Percentiles rank a stretch among this genome's conserved stretches.
Evolutionary conservation across 1,284 basidiomycete genomes (phyloP).

Genomic region (Dichomitus squalens): DNA sequence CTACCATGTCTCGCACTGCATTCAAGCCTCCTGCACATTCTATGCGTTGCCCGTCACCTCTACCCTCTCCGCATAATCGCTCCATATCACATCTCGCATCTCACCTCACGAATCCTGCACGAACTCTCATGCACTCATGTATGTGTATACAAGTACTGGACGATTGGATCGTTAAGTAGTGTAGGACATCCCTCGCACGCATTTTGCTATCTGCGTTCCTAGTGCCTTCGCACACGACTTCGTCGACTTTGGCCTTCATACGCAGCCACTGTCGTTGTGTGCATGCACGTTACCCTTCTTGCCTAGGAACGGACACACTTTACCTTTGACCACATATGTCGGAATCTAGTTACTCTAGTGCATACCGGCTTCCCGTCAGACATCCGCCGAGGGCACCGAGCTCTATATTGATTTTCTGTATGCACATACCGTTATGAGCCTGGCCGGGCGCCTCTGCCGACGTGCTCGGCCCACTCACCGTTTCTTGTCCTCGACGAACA

Average conservation of each 20-base stretch:
- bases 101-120: slow-evolving; percentile 22
- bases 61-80: neutral
- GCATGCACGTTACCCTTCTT: neutral
- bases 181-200: slow-evolving; percentile 16
- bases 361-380: neutral
- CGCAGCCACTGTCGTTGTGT: too few relatives aligned
- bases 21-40: neutral
- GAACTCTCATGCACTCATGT: slow-evolving; percentile 22
- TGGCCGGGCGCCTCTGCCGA: too few relatives aligned
- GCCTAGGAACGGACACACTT: slow-evolving; percentile 2
- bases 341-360: neutral
- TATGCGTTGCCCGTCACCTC: slow-evolving; percentile 3
- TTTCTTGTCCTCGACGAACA: neutral
- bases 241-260: neutral
- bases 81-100: slow-evolving; percentile 7
- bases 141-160: slow-evolving; percentile 22
- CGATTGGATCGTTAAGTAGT: slow-evolving; percentile 3
- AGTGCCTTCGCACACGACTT: slow-evolving; percentile 3
- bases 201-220: slow-evolving; percentile 9
- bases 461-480: neutral
- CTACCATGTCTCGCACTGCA: neutral
- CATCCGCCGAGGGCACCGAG: too few relatives aligned
- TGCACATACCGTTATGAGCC: too few relatives aligned
- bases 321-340: neutral
- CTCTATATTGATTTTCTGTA: too few relatives aligned